Evolutionary conservation across 1,284 basidiomycete genomes (phyloP), one percentile per base, ranked within the genome.

Genomic region (Ceratobasidium theobromae): DNA sequence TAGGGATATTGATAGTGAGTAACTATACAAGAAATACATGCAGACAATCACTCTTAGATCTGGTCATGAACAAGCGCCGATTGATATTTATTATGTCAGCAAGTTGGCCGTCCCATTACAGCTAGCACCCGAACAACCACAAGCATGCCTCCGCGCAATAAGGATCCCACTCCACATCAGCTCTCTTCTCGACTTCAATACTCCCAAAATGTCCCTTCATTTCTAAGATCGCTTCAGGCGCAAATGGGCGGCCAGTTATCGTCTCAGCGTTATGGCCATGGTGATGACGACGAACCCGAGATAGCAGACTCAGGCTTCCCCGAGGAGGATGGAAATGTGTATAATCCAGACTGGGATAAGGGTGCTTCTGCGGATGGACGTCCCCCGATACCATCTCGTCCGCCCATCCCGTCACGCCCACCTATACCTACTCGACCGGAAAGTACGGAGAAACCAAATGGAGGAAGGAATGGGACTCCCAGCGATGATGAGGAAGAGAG

Each of bases 401-500:
- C 70, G 23, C 68, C 65, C 25, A 70, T 72, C 14, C n/a, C 58
- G 23, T 51, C 58, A 18, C 79, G 80, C 69, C 83, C 87, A 28
- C 88, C 87, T 45, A 67, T 70, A 27, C 76, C 84, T n/a, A 87
- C 30, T 62, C 5, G 64, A 53, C 21, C 69, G 52, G 3, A 67
- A 40, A 75, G 74, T 43, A n/a, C 73, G 40, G 41, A 41, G 3
- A 35, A 58, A 53, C 65, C 51, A 6, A 18, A 71, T 60, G 65
- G 53, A 53, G 66, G 69, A 28, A 66, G 68, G 21, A 80, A 85
- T 71, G 81, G 89, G 33, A 87, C 86, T 0, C 83, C 81, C 27
- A 85, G 86, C 68, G 86, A 80, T 21, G 86, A 85, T 68, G 76
- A 75, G 12, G 92, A 92, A 66, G 89, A 92, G 55, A 82, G 81